Base-by-base conservation (phyloP, 2,329 filamentous ascomycete species). In the Ploettnerulaceae sp. region DNA sequence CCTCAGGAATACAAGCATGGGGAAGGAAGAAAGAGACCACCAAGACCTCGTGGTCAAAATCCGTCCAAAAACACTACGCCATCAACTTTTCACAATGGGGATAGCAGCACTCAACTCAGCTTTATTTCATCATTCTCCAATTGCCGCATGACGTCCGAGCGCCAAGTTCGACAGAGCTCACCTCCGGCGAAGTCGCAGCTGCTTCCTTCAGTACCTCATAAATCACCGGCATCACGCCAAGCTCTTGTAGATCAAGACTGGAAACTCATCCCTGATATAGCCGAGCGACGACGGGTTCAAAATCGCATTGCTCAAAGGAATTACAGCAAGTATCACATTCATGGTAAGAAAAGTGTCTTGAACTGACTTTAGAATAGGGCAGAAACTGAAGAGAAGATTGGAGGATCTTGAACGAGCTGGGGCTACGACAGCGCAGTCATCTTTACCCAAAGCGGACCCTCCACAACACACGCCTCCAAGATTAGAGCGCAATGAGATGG, bases 271-370 rank as follows among this genome's bases (percentile, higher is more conserved):
- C 25, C 34, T 9, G 43, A 46, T 11, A 29, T 46, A 11, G 35
- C 34, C 6, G 34, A 45, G 26, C 22, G 42, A 24, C 32, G 43
- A 28, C 74, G 80, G 4, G 33, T 46, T 15, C 43, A 46, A 17
- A 46, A 46, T 14, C 35, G 84, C 2, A 39, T 33, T 4, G 35
- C 34, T 3, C 34, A 46, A 28, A 39, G 43, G 21, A 46, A 46
- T 14, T 46, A 46, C 14, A 25, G 33, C 39, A 32, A 33, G 43
- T 46, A 3, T 25, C 8, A 1, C 3, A 20, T 7, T 4, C 14
- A 4, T 9, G 9, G 6, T 12, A 12, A 21, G 4, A 9, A 2
- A 22, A 26, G 7, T 1, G 5, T n/a, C n/a, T n/a, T 8, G 17
- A 20, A 29, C 14, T n/a, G 29, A 35, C 4, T 26, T 12, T 14